phyloP scores from a whole-genome alignment of 2,329 filamentous ascomycete genomes.

The Paraphoma chrysanthemicola region DNA sequence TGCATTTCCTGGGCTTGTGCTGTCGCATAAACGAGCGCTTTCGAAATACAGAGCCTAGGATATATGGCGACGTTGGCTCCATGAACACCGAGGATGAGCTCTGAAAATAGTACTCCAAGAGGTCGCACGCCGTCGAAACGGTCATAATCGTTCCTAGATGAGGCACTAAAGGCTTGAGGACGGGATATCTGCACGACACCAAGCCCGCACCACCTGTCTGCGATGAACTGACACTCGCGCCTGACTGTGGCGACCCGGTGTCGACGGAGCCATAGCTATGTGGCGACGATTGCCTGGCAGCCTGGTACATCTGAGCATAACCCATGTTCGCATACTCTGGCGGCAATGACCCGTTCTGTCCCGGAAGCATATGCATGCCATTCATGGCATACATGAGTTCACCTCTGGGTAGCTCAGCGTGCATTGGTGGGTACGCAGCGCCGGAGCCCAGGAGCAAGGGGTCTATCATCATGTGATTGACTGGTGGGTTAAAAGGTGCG shows the following conservation, averaged over 20 bases:
- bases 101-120: conserved; percentile 89
- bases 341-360: conserved; percentile 34
- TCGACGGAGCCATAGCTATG: conserved; percentile 45
- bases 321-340: conserved; percentile 40
- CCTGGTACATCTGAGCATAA: conserved; percentile 41
- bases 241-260: conserved; percentile 45
- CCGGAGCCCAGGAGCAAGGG: conserved; percentile 42
- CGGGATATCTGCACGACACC: conserved; percentile 71
- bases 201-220: conserved; percentile 29
- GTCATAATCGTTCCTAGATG: conserved; percentile 83
- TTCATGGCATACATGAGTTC: conserved; percentile 48
- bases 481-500: conserved; percentile 36
- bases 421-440: conserved; percentile 37
- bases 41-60: conserved; percentile 86
- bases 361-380: conserved; percentile 44
- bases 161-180: conserved; percentile 81
- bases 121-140: conserved; percentile 80
- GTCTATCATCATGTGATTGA: conserved; percentile 48
- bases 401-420: conserved; percentile 39
- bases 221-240: conserved; percentile 42
- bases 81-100: conserved; percentile 87
- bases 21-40: conserved; percentile 87
- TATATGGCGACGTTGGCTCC: conserved; percentile 88
- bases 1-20: conserved; percentile 80
- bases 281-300: conserved; percentile 41